A percentile compares a stretch with the other conserved stretches of the same genome.
Evolutionary conservation across 768 basidiomycete genomes (phyloP).

Genomic region (Pleurotus platypus): DNA sequence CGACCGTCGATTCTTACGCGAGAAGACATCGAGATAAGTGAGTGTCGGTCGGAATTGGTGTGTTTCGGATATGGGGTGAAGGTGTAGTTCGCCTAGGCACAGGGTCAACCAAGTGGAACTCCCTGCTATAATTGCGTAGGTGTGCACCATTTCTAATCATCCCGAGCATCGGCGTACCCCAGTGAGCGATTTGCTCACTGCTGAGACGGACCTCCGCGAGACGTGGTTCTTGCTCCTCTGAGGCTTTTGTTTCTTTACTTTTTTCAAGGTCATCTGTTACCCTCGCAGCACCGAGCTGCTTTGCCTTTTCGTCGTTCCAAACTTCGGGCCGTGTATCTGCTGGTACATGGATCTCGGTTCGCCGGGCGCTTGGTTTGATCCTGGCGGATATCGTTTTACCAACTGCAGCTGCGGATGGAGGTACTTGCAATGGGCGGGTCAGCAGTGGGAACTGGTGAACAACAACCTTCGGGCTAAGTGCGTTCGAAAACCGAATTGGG

Average conservation of each 20-base stretch:
- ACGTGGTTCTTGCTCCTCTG: slow-evolving; percentile 53
- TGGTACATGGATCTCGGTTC: slow-evolving; percentile 78
- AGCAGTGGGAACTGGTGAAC: slow-evolving; percentile 82
- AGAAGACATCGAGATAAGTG: slow-evolving; percentile 74
- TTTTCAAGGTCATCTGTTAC: slow-evolving; percentile 77
- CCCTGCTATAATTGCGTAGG: slow-evolving; percentile 14
- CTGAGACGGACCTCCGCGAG: slow-evolving; percentile 67
- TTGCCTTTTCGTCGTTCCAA: slow-evolving; percentile 71
- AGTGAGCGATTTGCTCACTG: slow-evolving; percentile 68
- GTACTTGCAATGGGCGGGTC: slow-evolving; percentile 67
- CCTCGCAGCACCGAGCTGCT: slow-evolving; percentile 61
- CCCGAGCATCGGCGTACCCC: slow-evolving; percentile 72
- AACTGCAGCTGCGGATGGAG: slow-evolving; percentile 66
- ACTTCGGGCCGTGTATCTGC: slow-evolving; percentile 79
- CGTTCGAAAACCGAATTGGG: slow-evolving; percentile 70
- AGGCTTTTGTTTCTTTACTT: slow-evolving; percentile 55
- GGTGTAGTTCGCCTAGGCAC: slow-evolving; percentile 59
- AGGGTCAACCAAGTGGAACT: neutral
- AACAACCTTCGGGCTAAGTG: slow-evolving; percentile 60
- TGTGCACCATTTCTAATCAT: slow-evolving; percentile 63
- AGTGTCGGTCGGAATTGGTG: slow-evolving; percentile 83
- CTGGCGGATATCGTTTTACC: slow-evolving; percentile 79
- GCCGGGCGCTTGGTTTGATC: slow-evolving; percentile 56
- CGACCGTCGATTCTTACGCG: slow-evolving; percentile 55
- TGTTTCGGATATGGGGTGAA: slow-evolving; percentile 74